Evolutionary conservation across 129 eudicot genomes (phyloP), one percentile per base, ranked within the genome.

Genomic region (Gnaphalium uliginosum): DNA sequence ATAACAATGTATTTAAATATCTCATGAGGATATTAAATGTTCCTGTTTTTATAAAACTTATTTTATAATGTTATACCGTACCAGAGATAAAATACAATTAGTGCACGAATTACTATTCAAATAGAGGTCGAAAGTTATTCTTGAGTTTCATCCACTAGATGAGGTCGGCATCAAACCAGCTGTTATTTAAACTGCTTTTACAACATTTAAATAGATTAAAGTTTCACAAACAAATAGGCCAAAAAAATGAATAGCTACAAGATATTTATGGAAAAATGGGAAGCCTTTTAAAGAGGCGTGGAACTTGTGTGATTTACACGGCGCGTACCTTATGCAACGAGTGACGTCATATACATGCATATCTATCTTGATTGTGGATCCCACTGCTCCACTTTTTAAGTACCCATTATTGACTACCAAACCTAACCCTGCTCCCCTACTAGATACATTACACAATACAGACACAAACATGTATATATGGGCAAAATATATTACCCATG

Each of bases 331-430:
- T 13, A 53, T 37, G 46, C 30, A 24, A 60, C 0, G 21, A 27
- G n/a, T 77, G 81, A 69, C 66, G 75, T 68, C 62, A 77, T 13
- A 26, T 50, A n/a, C 8, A 26, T 10, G 21, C 27, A 53, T 54
- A 8, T 4, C 32, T 43, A 46, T 66, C 41, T 4, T 35, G 24
- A 37, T 9, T n/a, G 68, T 77, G 81, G 60, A 59, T n/a, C 75
- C 81, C 46, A 17, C n/a, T 11, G 11, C 13, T 68, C 19, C 56
- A 32, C 23, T 66, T 17, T 66, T 23, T 37, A 29, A 27, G 81
- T 33, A 77, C 50, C 73, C 75, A 77, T 68, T 77, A 77, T 77
- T 77, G 81, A 77, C 81, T 69, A 67, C 74, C 81, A 56, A 54
- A 37, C 68, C 33, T 58, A 68, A 5, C 35, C 50, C 75, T 77